These are phyloP conservation scores for Aegilops sharonensis DNA, from an alignment of 176 grass and related monocot species.

Conservation along the genomic window DNA sequence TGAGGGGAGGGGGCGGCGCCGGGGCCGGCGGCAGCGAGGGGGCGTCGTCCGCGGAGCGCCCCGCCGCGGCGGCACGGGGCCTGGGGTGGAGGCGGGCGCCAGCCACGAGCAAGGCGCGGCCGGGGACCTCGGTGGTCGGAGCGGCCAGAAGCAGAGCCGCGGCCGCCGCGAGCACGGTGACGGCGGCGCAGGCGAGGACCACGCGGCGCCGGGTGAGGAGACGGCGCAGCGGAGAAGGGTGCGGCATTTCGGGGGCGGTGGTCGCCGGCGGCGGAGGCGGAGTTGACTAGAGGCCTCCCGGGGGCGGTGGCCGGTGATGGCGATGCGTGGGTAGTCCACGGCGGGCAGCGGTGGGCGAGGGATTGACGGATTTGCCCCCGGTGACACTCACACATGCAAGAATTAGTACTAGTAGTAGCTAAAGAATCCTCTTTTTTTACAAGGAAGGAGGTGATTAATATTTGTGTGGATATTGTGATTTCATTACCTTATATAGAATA, in stretches of 20 bases:
- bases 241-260: conserved; percentile 33
- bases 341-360: neutral
- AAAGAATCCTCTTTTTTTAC: neutral
- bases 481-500: too few species aligned
- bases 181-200: conserved; percentile 29
- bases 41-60: neutral
- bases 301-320: too few species aligned
- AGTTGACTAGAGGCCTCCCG: neutral
- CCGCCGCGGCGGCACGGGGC: neutral
- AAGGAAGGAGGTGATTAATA: too few species aligned
- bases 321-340: neutral
- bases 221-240: neutral
- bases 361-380: conserved; percentile 32
- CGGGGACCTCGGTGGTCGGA: conserved; percentile 25
- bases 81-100: neutral
- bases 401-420: neutral
- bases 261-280: neutral
- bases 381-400: neutral
- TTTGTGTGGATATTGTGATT: too few species aligned
- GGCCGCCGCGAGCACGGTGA: conserved; percentile 27
- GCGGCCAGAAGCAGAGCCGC: conserved; percentile 31
- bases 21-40: neutral
- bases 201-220: conserved; percentile 32
- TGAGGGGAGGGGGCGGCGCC: neutral
- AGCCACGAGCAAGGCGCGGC: neutral